phyloP scores from a whole-genome alignment of 2,329 filamentous ascomycete genomes.

The Peltaster fructicola region DNA sequence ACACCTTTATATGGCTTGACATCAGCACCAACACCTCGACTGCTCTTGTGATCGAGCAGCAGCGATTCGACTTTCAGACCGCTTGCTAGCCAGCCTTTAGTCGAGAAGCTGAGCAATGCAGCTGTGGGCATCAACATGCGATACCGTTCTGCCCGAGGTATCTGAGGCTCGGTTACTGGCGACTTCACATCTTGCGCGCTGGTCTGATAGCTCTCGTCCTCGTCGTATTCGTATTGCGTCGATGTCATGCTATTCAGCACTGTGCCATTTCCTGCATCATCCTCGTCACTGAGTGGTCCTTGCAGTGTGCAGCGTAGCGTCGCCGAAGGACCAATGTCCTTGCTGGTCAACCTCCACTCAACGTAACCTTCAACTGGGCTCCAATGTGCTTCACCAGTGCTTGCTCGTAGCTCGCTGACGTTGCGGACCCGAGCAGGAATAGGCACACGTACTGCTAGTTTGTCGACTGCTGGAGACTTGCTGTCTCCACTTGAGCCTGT shows the following conservation, averaged over 20 bases:
- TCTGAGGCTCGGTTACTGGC: background rate
- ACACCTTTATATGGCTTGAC: slow-evolving; percentile 96
- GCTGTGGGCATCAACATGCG: slow-evolving; percentile 30
- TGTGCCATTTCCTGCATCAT: slow-evolving; percentile 23
- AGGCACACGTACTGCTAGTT: slow-evolving; percentile 60
- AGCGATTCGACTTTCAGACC: slow-evolving; percentile 46
- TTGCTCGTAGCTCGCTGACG: slow-evolving; percentile 63
- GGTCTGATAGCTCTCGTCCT: slow-evolving; percentile 13
- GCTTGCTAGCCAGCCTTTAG: slow-evolving; percentile 47
- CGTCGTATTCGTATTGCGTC: slow-evolving; percentile 24
- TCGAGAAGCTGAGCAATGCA: slow-evolving; percentile 30
- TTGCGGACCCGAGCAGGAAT: slow-evolving; percentile 66
- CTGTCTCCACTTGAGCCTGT: slow-evolving; percentile 9
- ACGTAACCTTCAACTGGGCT: slow-evolving; percentile 52
- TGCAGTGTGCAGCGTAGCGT: slow-evolving; percentile 65
- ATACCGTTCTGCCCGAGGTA: slow-evolving; percentile 15
- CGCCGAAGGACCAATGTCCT: slow-evolving; percentile 45
- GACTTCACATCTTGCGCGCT: slow-evolving; percentile 4
- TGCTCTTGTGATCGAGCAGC: slow-evolving; percentile 55
- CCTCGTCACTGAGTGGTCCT: slow-evolving; percentile 36
- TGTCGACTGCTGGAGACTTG: slow-evolving; percentile 40
- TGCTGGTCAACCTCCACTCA: slow-evolving; percentile 68
- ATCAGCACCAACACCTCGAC: slow-evolving; percentile 66
- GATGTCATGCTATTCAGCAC: slow-evolving; percentile 21
- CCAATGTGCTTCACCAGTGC: slow-evolving; percentile 69